Conservation (phyloP, 768 basidiomycete genomes). For the Coprinellus micaceus region DNA sequence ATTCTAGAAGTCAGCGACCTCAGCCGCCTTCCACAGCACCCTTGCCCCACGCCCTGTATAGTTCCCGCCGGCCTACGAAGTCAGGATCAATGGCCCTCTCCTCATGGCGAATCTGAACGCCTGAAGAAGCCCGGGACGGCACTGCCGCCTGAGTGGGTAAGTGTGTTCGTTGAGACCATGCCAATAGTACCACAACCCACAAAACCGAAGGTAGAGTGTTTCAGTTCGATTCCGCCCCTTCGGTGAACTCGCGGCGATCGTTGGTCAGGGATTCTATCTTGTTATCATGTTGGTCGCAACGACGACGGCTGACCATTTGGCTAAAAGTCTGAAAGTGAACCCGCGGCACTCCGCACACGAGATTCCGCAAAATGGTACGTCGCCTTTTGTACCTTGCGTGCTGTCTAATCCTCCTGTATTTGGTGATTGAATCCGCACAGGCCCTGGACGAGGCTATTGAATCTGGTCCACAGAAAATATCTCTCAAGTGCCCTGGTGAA, state of each 20-base stretch:
- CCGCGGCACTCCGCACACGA: constrained; percentile 62
- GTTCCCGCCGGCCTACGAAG: constrained; percentile 89
- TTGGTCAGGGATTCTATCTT: constrained; percentile 78
- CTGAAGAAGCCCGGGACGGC: constrained; percentile 89
- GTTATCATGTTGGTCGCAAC: constrained; percentile 81
- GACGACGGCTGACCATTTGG: constrained; percentile 64
- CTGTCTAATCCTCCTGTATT: background rate
- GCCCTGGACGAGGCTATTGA: constrained; percentile 94
- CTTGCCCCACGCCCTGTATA: constrained; percentile 69
- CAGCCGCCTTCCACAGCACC: constrained; percentile 31
- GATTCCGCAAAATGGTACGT: constrained; percentile 65
- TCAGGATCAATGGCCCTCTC: constrained; percentile 72
- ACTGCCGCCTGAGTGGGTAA: constrained; percentile 74
- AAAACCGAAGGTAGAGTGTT: constrained; percentile 57
- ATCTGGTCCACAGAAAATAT: constrained; percentile 85
- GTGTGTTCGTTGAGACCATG: constrained; percentile 51
- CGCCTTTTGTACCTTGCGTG: background rate
- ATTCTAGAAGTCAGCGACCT: constrained; percentile 61
- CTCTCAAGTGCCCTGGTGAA: constrained; percentile 89
- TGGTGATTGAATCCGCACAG: constrained; percentile 55
- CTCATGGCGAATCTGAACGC: constrained; percentile 83
- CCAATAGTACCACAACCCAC: constrained; percentile 81
- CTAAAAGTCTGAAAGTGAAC: constrained; percentile 65
- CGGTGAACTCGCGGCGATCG: constrained; percentile 3
- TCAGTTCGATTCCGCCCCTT: background rate